Conservation (phyloP, 2,329 filamentous ascomycete genomes). For the Clarireedia paspali region DNA sequence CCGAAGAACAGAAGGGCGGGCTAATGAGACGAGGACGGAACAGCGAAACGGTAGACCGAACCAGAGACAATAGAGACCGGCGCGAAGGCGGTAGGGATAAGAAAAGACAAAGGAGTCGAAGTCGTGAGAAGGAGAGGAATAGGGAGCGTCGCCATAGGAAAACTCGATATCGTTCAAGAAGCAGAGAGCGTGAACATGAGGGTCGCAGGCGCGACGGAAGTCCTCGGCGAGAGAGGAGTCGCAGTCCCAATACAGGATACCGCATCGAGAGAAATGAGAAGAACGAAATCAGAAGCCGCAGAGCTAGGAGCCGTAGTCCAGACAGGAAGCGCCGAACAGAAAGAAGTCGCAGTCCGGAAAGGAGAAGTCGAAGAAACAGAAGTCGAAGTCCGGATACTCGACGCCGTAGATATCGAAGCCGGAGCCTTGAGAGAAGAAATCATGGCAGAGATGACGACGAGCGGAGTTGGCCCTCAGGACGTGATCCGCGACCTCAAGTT, state of each 20-base stretch:
- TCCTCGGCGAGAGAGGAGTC: conserved; percentile 13
- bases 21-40: conserved; percentile 13
- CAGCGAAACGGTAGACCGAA: conserved; percentile 9
- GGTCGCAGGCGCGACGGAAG: conserved; percentile 18
- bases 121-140: conserved; percentile 20
- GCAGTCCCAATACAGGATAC: not conserved
- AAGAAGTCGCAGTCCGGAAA: conserved; percentile 27
- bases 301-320: conserved; percentile 25
- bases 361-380: conserved; percentile 18
- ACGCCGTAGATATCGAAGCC: conserved; percentile 18
- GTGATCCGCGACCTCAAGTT: conserved; percentile 11
- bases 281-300: conserved; percentile 13
- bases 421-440: conserved; percentile 25
- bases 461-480: conserved; percentile 1
- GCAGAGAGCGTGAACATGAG: conserved; percentile 20
- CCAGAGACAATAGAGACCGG: conserved; percentile 26
- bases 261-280: conserved; percentile 22
- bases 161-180: conserved; percentile 21
- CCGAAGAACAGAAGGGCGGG: conserved; percentile 16
- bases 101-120: conserved; percentile 27
- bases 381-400: conserved; percentile 23
- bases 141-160: conserved; percentile 6
- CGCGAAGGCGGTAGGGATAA: conserved; percentile 22
- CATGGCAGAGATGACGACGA: conserved; percentile 21
- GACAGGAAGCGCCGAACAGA: conserved; percentile 20